Base-by-base conservation (phyloP, 176 grass and related monocot genomes). In the Triticum monococcum region DNA sequence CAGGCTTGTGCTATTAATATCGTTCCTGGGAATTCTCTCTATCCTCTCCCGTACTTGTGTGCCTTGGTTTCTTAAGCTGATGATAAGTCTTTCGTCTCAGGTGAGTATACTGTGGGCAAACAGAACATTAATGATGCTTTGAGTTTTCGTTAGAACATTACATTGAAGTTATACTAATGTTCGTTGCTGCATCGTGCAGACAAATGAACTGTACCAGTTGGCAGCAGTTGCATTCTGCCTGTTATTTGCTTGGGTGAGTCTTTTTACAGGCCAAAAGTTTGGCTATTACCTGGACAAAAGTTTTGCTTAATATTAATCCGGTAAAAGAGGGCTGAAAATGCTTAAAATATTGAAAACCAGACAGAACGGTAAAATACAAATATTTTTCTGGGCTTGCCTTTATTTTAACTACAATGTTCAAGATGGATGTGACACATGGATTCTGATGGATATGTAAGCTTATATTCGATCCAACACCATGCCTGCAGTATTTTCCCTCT, bases 151-250 rank as follows among this genome's bases (percentile, higher is more conserved):
- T 83, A 79, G 52, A 79, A 73, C 33, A 86, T 74, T 68, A 62
- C 66, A 64, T 63, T 81, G 31, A 74, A 59, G 56, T 59, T 59
- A 73, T 69, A 70, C 14, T 85, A 64, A 90, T 77, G 46, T 45
- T 84, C 74, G 77, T 77, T 92, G 12, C 40, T 91, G 75, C 56
- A 75, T 83, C 79, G 52, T 84, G 83, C 90, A 99, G 97, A 99
- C 97, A 87, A 97, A 97, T 87, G 97, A 99, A 91, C 81, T 99
- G 65, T 99, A 99, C 74, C 94, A 99, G 83, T 85, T 99, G 83
- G 97, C 97, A 69, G 85, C 97, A 13, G 97, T 99, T 86, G 97
- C 97, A 35, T 99, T 99, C 97, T 99, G 97, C 85, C 94, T 99
- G 63, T 79, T 99, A 76, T 93, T 91, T 90, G 97, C 97, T 81